These are phyloP conservation scores for barrel medic (Medicago truncatula) DNA, from an alignment of 306 rosid species.

Conservation along the genomic window DNA sequence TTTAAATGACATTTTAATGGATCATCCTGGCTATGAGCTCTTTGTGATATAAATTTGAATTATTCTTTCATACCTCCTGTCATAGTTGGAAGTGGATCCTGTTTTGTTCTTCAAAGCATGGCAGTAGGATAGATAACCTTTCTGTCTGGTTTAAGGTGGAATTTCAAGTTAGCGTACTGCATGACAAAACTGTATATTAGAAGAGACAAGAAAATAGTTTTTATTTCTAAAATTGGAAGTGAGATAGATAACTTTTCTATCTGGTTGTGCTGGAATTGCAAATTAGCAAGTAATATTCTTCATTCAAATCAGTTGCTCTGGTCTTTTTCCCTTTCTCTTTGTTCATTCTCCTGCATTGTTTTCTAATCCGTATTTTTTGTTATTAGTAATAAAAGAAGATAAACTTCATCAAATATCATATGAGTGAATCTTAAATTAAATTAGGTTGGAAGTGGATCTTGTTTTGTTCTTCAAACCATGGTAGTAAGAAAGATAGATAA, in stretches of 20 bases:
- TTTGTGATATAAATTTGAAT: slow-evolving; percentile 8
- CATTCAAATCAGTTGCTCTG: slow-evolving; percentile 8
- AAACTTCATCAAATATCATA: slow-evolving; percentile 17
- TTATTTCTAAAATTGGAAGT: background rate
- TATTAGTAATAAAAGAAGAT: background rate
- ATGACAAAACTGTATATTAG: too few relatives aligned
- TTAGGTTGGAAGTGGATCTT: slow-evolving; percentile 3
- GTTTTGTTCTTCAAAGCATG: slow-evolving; percentile 8
- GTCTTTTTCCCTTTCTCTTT: background rate
- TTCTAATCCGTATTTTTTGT: slow-evolving; percentile 8
- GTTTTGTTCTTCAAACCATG: slow-evolving; percentile 10
- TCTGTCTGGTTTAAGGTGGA: background rate
- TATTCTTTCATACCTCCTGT: slow-evolving; percentile 22
- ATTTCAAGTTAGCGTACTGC: too few relatives aligned
- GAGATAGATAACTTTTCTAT: too few relatives aligned
- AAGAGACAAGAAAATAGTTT: too few relatives aligned
- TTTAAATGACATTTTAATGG: background rate
- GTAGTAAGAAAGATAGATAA: background rate
- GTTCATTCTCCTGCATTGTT: background rate
- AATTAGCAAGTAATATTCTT: slow-evolving; percentile 74
- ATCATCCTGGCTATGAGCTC: slow-evolving; percentile 4
- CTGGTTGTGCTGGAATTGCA: background rate
- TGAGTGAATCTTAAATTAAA: slow-evolving; percentile 28
- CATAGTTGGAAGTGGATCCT: background rate
- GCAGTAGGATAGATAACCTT: background rate